phyloP scores from a whole-genome alignment of 257 asterid genomes.

The Ilex aquifolium region DNA sequence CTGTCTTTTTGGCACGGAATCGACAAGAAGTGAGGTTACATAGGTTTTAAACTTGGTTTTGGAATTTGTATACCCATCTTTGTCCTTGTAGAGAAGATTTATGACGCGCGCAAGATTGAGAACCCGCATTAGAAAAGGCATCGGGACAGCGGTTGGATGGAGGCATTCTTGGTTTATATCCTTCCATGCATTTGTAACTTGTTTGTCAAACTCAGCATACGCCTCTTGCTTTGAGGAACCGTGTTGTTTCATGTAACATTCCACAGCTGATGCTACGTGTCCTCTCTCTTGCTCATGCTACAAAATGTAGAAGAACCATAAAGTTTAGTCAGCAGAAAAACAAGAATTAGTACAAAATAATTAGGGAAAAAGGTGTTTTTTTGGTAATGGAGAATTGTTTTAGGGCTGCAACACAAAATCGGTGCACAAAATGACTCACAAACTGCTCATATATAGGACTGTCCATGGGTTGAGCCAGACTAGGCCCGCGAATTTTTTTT shows the following conservation, averaged over 20 bases:
- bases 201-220: conserved; percentile 3
- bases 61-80: conserved; percentile 24
- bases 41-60: conserved; percentile 5
- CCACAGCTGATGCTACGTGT: neutral
- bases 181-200: conserved; percentile 17
- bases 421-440: too few species aligned
- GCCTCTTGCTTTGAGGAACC: conserved; percentile 16
- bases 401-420: too few species aligned
- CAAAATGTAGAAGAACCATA: neutral
- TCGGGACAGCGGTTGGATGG: conserved; percentile 4
- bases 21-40: conserved; percentile 9
- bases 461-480: too few species aligned
- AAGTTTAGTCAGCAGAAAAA: too few species aligned
- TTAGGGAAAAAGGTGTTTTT: too few species aligned
- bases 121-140: conserved; percentile 5
- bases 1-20: neutral
- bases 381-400: too few species aligned
- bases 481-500: too few species aligned
- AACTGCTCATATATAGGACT: too few species aligned
- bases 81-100: conserved; percentile 13
- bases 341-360: too few species aligned
- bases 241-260: neutral
- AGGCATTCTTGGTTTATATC: conserved; percentile 21
- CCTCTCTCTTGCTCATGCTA: conserved; percentile 5
- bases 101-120: conserved; percentile 14